Base-by-base conservation (phyloP, 2,329 filamentous ascomycete species). In the Fusarium sp. region DNA sequence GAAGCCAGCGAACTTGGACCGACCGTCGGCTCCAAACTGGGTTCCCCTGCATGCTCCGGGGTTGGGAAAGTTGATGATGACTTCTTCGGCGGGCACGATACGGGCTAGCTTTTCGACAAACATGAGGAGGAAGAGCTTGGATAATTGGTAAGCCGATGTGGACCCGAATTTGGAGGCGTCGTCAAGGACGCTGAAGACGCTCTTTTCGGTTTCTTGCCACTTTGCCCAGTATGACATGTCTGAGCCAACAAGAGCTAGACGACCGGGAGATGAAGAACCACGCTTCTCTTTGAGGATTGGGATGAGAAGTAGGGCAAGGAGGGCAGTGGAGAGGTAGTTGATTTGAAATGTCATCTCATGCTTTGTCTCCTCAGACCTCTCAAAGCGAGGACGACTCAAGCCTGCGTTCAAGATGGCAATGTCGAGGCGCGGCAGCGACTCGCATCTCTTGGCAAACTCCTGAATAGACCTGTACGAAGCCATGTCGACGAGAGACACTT, bases 401-500 rank as follows among this genome's bases (percentile, higher is more conserved):
- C 81, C 84, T 3, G 83, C 83, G 59, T 85, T 85, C 23, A 85
- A 74, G 8, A 86, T 77, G 20, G 75, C 79, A 36, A 82, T 79
- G 64, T 86, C 82, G n/a, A 86, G 66, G 1, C 79, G 76, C 0
- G 70, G 33, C 2, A 84, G 73, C 0, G 40, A 71, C 7, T 78
- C 70, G 20, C 77, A 77, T 1, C 79, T 76, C 3, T 61, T 50
- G 0, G 76, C 78, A 55, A 87, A 87, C 0, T 65, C 72, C 16
- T 77, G 74, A 4, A 87, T 75, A 0, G 83, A 86, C 2, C 78
- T 75, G 46, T 85, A 85, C 0, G 78, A 81, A 4, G 61, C 58
- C 79, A 86, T 82, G 58, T 87, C 84, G 14, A 87, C 68, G 2
- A 74, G 10, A 76, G 81, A 87, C 8, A 87, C 83, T 13, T 85